Conservation (phyloP, 2,329 filamentous ascomycete genomes). For the Cercospora brassicicola region DNA sequence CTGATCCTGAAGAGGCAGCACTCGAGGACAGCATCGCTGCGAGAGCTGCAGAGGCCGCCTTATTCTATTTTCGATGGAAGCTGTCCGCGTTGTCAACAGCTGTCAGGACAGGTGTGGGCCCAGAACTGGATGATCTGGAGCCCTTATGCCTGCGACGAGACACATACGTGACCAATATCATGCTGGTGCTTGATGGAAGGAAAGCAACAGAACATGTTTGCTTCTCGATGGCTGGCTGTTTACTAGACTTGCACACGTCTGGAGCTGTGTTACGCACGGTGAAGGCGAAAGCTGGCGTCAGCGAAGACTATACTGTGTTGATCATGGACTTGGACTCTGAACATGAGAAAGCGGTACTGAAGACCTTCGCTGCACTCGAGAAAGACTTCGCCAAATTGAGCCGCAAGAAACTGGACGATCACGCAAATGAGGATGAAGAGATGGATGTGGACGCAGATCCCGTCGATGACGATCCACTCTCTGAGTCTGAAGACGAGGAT, state of each 20-base stretch:
- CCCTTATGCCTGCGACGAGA: constrained; percentile 55
- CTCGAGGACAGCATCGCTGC: constrained; percentile 77
- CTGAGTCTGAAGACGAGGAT: constrained; percentile 45
- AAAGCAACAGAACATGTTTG: constrained; percentile 66
- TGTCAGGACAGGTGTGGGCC: constrained; percentile 50
- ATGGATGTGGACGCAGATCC: constrained; percentile 46
- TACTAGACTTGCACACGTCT: constrained; percentile 79
- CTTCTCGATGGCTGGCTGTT: constrained; percentile 69
- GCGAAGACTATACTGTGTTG: constrained; percentile 53
- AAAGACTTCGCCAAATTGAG: constrained; percentile 70
- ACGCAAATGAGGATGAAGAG: constrained; percentile 53
- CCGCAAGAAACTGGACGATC: constrained; percentile 35
- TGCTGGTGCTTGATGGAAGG: constrained; percentile 51
- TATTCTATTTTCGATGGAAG: constrained; percentile 94
- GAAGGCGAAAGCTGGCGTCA: constrained; percentile 39
- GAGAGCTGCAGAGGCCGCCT: constrained; percentile 71
- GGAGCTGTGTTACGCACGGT: constrained; percentile 64
- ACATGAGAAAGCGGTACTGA: constrained; percentile 65
- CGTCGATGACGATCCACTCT: constrained; percentile 31
- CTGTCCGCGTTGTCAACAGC: constrained; percentile 46
- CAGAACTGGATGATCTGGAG: constrained; percentile 62
- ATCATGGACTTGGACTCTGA: constrained; percentile 64
- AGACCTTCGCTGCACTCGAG: constrained; percentile 76
- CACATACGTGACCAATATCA: constrained; percentile 52
- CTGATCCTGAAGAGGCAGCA: constrained; percentile 64